Conservation (phyloP, 2,329 filamentous ascomycete species). For the Penicillium sclerotigenum region DNA sequence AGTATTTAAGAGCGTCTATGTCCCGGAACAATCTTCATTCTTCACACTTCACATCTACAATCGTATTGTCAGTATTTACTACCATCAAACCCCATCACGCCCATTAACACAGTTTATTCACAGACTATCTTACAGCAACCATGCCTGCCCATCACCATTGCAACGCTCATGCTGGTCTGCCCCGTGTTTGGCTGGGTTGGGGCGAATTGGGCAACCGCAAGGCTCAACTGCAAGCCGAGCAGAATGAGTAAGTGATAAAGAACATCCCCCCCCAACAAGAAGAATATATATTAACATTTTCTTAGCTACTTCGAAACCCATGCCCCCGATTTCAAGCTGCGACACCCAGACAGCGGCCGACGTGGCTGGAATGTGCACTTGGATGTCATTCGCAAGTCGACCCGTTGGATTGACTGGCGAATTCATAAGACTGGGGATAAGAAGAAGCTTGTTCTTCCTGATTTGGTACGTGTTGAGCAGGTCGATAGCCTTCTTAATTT, state of each 20-base stretch:
- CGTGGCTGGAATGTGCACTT: background rate
- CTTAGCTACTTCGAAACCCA: background rate
- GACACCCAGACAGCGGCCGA: background rate
- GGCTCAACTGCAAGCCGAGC: background rate
- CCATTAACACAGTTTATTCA: background rate
- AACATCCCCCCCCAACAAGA: background rate
- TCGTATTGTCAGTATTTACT: background rate
- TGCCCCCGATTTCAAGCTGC: background rate
- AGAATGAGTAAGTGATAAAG: background rate
- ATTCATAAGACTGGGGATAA: background rate
- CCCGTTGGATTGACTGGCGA: conserved; percentile 2
- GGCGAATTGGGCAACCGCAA: conserved; percentile 4
- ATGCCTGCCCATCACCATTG: conserved; percentile 1
- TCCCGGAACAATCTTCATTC: background rate
- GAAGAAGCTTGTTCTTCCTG: background rate
- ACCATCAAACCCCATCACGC: background rate
- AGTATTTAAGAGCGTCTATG: background rate
- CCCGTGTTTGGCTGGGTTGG: conserved; percentile 2
- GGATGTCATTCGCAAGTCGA: background rate
- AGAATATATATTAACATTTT: background rate
- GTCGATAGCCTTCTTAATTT: conserved; percentile 7
- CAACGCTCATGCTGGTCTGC: background rate
- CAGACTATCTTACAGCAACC: background rate
- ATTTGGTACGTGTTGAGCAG: background rate
- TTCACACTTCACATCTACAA: background rate